A percentile compares a stretch with the other conserved stretches of the same genome.
Evolutionary conservation across 495 filamentous ascomycete genomes (phyloP).

Genomic region (Penicillium canescens): DNA sequence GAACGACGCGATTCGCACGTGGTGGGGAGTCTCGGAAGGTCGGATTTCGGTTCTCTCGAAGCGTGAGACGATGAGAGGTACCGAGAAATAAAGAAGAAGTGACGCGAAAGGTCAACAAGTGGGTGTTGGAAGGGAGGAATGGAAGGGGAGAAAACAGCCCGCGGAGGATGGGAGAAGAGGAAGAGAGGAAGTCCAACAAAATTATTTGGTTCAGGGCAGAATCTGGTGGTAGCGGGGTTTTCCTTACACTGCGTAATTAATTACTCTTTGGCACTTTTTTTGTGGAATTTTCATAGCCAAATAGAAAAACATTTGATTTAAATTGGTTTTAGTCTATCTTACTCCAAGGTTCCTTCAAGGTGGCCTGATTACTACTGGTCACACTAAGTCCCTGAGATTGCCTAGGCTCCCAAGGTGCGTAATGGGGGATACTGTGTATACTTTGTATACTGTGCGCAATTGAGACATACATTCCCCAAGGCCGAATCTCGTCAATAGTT

Average conservation of each 20-base stretch:
- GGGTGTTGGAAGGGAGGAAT: constrained; percentile 20
- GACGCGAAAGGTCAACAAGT: constrained; percentile 15
- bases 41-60: constrained; percentile 11
- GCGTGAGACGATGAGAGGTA: constrained; percentile 22
- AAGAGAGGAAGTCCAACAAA: constrained; percentile 22
- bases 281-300: constrained; percentile 18
- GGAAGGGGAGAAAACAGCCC: constrained; percentile 20
- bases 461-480: too few relatives aligned
- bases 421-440: too few relatives aligned
- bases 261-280: constrained; percentile 1
- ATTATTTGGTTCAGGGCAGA: constrained; percentile 17
- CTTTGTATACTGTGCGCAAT: too few relatives aligned
- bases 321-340: too few relatives aligned
- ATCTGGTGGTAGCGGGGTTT: constrained; percentile 24
- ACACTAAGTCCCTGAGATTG: too few relatives aligned
- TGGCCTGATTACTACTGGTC: too few relatives aligned
- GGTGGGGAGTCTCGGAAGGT: constrained; percentile 13
- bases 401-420: too few relatives aligned
- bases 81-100: constrained; percentile 15
- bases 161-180: constrained; percentile 20
- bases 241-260: constrained; percentile 13
- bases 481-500: neutral
- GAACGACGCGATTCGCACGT: constrained; percentile 27
- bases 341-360: too few relatives aligned
- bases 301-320: neutral